Evolutionary conservation across 2,329 filamentous ascomycete species (phyloP), one percentile per base, ranked within the genome.

Genomic region (Sclerotinia spermophila): DNA sequence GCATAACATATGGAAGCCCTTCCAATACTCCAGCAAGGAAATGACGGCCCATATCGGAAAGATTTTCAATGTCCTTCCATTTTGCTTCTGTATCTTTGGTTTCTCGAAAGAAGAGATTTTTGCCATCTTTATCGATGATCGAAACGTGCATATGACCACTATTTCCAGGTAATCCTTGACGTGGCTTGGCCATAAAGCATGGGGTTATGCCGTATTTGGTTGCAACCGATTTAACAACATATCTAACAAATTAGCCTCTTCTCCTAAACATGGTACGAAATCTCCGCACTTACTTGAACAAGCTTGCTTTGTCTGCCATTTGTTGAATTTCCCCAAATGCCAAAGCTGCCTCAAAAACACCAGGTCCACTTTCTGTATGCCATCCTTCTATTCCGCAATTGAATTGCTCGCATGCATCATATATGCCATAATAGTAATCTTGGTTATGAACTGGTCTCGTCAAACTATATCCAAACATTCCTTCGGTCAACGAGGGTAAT

Each of bases 101-200:
- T 17, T 91, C 89, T 56, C 95, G 89, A 71, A 88, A 88, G 76
- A 99, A 91, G 33, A 97, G 86, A 78, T 99, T 99, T 79, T 90
- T 91, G 71, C 92, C 92, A n/a, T 87, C 82, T 74, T 87, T 85
- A 78, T 95, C 92, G 27, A 95, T 90, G 15, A 99, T 84, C 0
- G 95, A 98, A 73, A 98, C 85, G 80, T 99, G 96, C 86, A 97
- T 95, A 80, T 99, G 96, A 1, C 96, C 96, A 73, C 92, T 96
- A 83, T 98, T 98, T 61, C 96, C 96, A 0, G 96, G 96, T 0
- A 98, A 84, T 0, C 94, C 94, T 77, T 96, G 88, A 75, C 92
- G 90, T 3, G 96, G 96, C 82, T 99, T 99, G 24, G 96, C 96
- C 96, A 99, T 99, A 84, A 99, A 99, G 81, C 93, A 97, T 0